Conservation (phyloP, 768 basidiomycete species). For the Thelephora ganbajun region DNA sequence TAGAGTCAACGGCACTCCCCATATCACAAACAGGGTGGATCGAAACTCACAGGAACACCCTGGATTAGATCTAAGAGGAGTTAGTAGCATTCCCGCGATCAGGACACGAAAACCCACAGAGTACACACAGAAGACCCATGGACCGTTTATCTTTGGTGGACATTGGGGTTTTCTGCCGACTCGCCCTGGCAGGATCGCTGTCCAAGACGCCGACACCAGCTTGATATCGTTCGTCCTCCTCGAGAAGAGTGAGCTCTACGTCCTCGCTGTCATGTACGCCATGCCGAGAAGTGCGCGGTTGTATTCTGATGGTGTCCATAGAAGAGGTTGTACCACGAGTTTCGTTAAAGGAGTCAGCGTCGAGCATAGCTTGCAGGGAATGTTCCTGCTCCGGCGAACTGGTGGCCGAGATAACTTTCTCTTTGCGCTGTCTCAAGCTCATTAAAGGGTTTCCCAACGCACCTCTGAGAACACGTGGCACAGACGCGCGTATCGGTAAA, state of each 20-base stretch:
- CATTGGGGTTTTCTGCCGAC: constrained; percentile 32
- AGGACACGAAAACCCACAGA: constrained; percentile 47
- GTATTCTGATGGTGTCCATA: no score
- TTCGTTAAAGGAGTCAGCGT: no score
- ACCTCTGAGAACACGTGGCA: no score
- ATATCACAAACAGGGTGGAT: no score
- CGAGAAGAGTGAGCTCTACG: constrained; percentile 47
- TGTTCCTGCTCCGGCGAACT: no score
- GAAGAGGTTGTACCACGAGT: no score
- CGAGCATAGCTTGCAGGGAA: no score
- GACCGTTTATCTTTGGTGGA: constrained; percentile 70
- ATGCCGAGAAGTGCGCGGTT: no score
- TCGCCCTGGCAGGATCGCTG: constrained; percentile 14
- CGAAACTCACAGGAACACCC: constrained; percentile 16
- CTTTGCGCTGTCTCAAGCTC: no score
- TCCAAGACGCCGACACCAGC: constrained; percentile 31
- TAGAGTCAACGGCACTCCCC: background rate
- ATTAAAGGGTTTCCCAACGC: no score
- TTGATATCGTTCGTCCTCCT: constrained; percentile 36
- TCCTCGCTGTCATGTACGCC: constrained; percentile 24
- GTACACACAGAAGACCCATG: constrained; percentile 71
- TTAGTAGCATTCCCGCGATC: constrained; percentile 9
- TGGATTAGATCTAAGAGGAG: constrained; percentile 40
- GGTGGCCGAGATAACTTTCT: no score
- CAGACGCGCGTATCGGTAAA: no score